Evolutionary conservation across 805 yeast genomes (phyloP).

Genomic region (Torulaspora gathmanii): DNA sequence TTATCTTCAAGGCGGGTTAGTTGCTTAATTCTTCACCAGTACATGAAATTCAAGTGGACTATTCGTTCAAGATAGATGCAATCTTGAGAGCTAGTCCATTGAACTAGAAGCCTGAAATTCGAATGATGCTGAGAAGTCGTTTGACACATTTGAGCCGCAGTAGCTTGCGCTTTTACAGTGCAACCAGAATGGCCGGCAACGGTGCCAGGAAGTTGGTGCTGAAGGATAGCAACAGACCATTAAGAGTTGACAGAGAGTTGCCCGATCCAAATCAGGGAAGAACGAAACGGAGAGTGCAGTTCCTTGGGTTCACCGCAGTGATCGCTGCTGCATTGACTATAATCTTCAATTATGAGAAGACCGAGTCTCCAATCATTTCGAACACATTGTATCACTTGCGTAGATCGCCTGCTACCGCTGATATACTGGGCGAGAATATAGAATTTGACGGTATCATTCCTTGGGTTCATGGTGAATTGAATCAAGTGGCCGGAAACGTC

Average conservation of each 20-base stretch:
- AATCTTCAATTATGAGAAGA: conserved; percentile 89
- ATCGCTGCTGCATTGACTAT: conserved; percentile 55
- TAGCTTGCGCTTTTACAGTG: conserved; percentile 5
- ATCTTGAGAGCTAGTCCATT: background rate
- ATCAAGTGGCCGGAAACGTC: conserved; percentile 76
- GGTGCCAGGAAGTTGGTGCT: conserved; percentile 15
- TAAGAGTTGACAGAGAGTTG: conserved; percentile 70
- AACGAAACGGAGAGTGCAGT: conserved; percentile 48
- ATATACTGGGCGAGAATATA: conserved; percentile 67
- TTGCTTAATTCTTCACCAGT: background rate
- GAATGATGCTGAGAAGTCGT: conserved; percentile 10
- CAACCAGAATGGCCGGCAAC: conserved; percentile 11
- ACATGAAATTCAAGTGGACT: background rate
- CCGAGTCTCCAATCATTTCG: conserved; percentile 80
- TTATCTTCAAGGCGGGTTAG: background rate
- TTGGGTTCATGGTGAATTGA: conserved; percentile 82
- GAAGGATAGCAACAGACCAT: conserved; percentile 37
- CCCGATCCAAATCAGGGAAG: conserved; percentile 71
- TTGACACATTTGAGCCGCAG: conserved; percentile 2
- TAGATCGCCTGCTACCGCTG: conserved; percentile 61
- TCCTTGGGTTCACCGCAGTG: conserved; percentile 48
- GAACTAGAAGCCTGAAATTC: background rate
- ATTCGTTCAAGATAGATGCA: too few species aligned
- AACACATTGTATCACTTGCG: conserved; percentile 84
- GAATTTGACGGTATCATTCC: conserved; percentile 67